A percentile compares a stretch with the other conserved stretches of the same genome.
Conservation (phyloP, 495 filamentous ascomycete genomes). For the Bathelium albidoporum region DNA sequence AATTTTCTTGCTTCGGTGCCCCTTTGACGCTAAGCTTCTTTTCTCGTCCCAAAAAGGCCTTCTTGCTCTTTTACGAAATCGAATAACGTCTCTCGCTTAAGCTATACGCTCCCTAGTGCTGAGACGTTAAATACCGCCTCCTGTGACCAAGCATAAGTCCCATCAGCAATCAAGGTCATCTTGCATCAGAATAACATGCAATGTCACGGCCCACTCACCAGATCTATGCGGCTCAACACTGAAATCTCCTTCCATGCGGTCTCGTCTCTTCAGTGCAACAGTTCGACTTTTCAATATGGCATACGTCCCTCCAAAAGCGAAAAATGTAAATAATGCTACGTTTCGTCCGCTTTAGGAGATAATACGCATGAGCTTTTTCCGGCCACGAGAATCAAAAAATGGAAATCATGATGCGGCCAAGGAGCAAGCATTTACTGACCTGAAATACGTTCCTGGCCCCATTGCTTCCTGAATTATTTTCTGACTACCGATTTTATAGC, state of each 20-base stretch:
- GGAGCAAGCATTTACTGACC: neutral
- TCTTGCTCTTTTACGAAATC: too few species aligned
- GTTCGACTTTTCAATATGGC: neutral
- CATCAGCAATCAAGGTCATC: neutral
- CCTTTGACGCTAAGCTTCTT: too few species aligned
- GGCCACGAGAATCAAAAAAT: too few species aligned
- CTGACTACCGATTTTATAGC: neutral
- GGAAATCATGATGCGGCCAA: neutral
- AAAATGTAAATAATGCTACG: neutral
- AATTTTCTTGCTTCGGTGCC: too few species aligned
- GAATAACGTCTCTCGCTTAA: too few species aligned
- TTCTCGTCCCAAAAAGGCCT: too few species aligned
- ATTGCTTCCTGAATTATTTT: neutral
- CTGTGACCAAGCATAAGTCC: neutral
- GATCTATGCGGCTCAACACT: neutral
- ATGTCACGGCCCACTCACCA: neutral
- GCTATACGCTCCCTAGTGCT: too few species aligned
- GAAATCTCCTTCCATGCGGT: neutral
- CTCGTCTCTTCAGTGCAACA: neutral
- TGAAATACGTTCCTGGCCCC: neutral
- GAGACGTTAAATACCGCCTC: neutral
- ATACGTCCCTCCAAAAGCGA: neutral
- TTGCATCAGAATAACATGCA: neutral
- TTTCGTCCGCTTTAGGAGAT: neutral
- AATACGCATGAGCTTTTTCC: too few species aligned